phyloP scores from a whole-genome alignment of 78 protist genomes.

The Polysphondylium violaceum region DNA sequence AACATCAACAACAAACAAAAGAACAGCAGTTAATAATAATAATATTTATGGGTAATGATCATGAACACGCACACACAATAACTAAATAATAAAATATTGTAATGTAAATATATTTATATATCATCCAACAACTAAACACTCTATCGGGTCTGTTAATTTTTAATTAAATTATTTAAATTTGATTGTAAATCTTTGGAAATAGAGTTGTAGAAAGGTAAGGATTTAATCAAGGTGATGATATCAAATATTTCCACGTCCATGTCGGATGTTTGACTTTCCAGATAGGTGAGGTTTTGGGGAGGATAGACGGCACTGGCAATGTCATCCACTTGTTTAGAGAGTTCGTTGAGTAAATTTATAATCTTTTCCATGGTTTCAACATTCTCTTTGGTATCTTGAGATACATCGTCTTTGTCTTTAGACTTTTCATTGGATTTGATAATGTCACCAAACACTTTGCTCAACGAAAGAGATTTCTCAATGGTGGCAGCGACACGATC shows the following conservation, averaged over 20 bases:
- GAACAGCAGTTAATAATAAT: too few species aligned
- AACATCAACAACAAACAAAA: too few species aligned
- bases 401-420: conserved; percentile 2
- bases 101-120: too few species aligned
- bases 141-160: too few species aligned
- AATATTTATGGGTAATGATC: too few species aligned
- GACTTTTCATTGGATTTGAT: not conserved
- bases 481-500: not conserved
- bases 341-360: conserved; percentile 9
- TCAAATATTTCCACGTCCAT: not conserved
- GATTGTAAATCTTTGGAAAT: too few species aligned
- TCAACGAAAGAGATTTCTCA: not conserved
- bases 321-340: conserved; percentile 52
- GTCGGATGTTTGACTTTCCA: conserved; percentile 8
- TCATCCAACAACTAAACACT: too few species aligned
- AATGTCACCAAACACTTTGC: not conserved
- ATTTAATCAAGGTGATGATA: not conserved
- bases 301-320: conserved; percentile 65
- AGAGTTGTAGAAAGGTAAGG: too few species aligned
- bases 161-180: too few species aligned
- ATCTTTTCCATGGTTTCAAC: not conserved
- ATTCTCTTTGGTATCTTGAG: not conserved
- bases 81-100: too few species aligned
- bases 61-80: too few species aligned
- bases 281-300: conserved; percentile 19